Conservation (phyloP, 768 basidiomycete species). For the Mrakia gelida region DNA sequence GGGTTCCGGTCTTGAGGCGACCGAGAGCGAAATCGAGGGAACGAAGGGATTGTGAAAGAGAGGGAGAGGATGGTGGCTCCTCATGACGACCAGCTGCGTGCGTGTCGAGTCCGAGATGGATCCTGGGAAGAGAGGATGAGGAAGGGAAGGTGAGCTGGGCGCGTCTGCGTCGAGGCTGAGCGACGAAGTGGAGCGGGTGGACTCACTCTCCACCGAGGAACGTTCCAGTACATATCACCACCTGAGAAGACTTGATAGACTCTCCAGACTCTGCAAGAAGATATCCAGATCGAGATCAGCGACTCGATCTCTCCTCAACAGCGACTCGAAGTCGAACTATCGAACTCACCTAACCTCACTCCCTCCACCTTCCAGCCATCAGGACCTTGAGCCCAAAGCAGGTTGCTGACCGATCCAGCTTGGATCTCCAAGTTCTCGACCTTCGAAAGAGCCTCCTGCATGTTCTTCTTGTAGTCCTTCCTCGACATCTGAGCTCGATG, state of each 20-base stretch:
- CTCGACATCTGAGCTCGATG: slow-evolving; percentile 85
- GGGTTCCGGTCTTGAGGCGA: slow-evolving; percentile 74
- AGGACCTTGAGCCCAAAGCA: slow-evolving; percentile 41
- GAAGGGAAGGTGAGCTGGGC: background rate
- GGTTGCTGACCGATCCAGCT: slow-evolving; percentile 72
- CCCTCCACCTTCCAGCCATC: slow-evolving; percentile 49
- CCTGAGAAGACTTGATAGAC: slow-evolving; percentile 62
- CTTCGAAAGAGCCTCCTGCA: slow-evolving; percentile 63
- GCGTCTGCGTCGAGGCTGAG: background rate
- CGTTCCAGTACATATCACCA: slow-evolving; percentile 86
- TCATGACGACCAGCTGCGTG: slow-evolving; percentile 68
- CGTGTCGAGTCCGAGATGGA: slow-evolving; percentile 67
- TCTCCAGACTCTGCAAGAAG: slow-evolving; percentile 4
- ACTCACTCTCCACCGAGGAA: slow-evolving; percentile 71
- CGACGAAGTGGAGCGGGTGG: background rate
- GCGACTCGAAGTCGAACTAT: too few species aligned
- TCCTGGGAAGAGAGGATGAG: slow-evolving; percentile 45
- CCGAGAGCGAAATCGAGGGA: slow-evolving; percentile 75
- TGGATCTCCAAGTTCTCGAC: slow-evolving; percentile 67
- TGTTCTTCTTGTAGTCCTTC: slow-evolving; percentile 72
- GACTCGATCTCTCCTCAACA: too few species aligned
- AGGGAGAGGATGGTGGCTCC: slow-evolving; percentile 58
- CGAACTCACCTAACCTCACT: slow-evolving; percentile 60
- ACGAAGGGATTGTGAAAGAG: slow-evolving; percentile 66
- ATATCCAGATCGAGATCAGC: too few species aligned